Evolutionary conservation across 768 basidiomycete species (phyloP), one percentile per base, ranked within the genome.

Genomic region (Auriscalpium microsporum): DNA sequence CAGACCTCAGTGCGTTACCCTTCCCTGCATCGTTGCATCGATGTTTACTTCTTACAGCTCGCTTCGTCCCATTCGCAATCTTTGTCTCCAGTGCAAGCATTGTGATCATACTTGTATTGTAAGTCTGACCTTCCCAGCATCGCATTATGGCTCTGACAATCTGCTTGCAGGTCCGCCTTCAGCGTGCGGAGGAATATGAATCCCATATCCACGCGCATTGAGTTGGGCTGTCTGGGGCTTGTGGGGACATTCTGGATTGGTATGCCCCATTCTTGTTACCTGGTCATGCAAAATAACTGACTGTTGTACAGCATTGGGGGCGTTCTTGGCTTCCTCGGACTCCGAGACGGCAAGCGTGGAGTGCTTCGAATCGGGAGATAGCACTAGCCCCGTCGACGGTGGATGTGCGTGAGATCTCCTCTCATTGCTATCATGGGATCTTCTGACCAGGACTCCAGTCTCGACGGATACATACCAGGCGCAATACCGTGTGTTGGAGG

Each of bases 401-500:
- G 80, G 77, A 59, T 90, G 88, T 90, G 64, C 72, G 87, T 76
- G 40, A 44, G n/a, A n/a, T n/a, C n/a, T 16, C 46, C 38, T 40
- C 45, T 45, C 17, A 35, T 37, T 8, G 28, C 17, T 44, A 28
- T 28, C 28, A 28, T 28, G 48, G 56, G 42, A 49, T 28, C 36
- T 49, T 53, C 40, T 34, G 9, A 28, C 2, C 7, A 2, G 28
- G 28, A 28, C 28, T 17, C 16, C 63, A 91, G 90, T 90, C 71
- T 83, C 87, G 54, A 90, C 88, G 21, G 86, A 89, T 63, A 87
- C 87, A 57, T 92, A 86, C 67, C 90, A 90, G 61, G 88, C 89
- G n/a, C 90, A 90, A 74, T 91, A 90, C 67, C 82, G 84, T 33
- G 89, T 90, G 17, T 74, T 92, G 56, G 87, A 83, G 68, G 80